Evolutionary conservation across 441 rosid genomes (phyloP).

Genomic region (Mallotus repandus): DNA sequence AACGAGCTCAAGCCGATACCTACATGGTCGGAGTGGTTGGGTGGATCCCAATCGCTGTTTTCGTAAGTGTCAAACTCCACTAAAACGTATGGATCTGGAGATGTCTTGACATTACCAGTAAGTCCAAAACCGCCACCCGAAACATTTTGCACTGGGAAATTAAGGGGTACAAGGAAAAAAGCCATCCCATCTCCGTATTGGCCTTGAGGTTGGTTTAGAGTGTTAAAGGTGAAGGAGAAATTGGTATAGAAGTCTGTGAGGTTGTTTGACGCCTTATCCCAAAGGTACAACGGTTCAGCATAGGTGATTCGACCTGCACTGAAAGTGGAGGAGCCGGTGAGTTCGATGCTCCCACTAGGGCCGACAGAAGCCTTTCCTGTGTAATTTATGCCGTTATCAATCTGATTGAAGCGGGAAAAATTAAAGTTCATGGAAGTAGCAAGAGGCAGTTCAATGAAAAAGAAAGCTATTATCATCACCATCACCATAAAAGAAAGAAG

Average conservation of each 20-base stretch:
- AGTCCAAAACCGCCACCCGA: slow-evolving; percentile 29
- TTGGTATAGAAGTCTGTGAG: slow-evolving; percentile 26
- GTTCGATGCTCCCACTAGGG: not conserved
- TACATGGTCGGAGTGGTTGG: slow-evolving; percentile 21
- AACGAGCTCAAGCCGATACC: slow-evolving; percentile 30
- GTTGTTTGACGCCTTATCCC: slow-evolving; percentile 24
- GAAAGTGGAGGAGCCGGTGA: not conserved
- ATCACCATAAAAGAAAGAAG: not conserved
- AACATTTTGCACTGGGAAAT: not conserved
- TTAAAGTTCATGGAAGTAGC: not conserved
- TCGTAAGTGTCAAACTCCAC: slow-evolving; percentile 35
- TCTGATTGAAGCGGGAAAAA: not conserved
- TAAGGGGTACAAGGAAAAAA: slow-evolving; percentile 32
- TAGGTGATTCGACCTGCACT: slow-evolving; percentile 3
- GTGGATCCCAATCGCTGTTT: not conserved
- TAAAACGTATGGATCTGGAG: slow-evolving; percentile 24
- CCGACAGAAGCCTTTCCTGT: not conserved
- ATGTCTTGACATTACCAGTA: not conserved
- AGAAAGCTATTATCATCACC: no score
- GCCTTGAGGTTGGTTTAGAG: not conserved
- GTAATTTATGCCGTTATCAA: accelerated
- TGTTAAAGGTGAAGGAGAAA: slow-evolving; percentile 30
- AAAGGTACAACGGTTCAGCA: slow-evolving; percentile 22
- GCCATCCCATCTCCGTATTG: slow-evolving; percentile 24
- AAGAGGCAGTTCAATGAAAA: not conserved